Evolutionary conservation across 192 early-diverging fungal genomes (phyloP).

Genomic region (Linnemannia elongata): DNA sequence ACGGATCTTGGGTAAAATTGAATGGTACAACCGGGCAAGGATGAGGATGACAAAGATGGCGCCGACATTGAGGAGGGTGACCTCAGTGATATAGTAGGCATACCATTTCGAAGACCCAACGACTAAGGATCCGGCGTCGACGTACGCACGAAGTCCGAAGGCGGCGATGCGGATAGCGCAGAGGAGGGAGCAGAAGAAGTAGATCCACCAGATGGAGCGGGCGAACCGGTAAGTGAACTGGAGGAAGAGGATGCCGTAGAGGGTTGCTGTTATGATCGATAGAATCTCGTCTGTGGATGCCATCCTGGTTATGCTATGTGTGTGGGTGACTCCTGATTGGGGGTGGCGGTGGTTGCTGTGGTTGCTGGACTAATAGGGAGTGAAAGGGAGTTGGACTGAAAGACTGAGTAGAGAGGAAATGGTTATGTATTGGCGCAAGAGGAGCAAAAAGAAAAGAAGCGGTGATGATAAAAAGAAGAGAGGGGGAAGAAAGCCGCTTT

Average conservation of each 20-base stretch:
- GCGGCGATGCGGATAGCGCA: conserved; percentile 35
- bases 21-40: conserved; percentile 26
- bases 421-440: neutral
- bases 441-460: neutral
- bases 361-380: neutral
- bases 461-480: neutral
- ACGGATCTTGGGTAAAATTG: conserved; percentile 41
- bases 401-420: neutral
- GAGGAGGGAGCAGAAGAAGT: conserved; percentile 25
- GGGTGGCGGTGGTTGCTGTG: neutral
- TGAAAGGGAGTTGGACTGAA: too few species aligned
- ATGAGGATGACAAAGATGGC: conserved; percentile 32
- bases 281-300: conserved; percentile 28
- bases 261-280: conserved; percentile 14
- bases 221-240: conserved; percentile 26
- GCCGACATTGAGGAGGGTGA: conserved; percentile 21
- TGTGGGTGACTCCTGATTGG: neutral
- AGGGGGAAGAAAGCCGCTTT: neutral
- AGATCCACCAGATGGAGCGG: conserved; percentile 25
- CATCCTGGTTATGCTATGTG: neutral
- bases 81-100: conserved; percentile 7
- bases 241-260: conserved; percentile 8
- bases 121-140: neutral
- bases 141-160: conserved; percentile 27
- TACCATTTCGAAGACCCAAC: neutral